A percentile compares a stretch with the other conserved stretches of the same genome.
These are phyloP conservation scores for Lactifluus echinatus DNA, from an alignment of 768 basidiomycete genomes.

Conservation along the genomic window DNA sequence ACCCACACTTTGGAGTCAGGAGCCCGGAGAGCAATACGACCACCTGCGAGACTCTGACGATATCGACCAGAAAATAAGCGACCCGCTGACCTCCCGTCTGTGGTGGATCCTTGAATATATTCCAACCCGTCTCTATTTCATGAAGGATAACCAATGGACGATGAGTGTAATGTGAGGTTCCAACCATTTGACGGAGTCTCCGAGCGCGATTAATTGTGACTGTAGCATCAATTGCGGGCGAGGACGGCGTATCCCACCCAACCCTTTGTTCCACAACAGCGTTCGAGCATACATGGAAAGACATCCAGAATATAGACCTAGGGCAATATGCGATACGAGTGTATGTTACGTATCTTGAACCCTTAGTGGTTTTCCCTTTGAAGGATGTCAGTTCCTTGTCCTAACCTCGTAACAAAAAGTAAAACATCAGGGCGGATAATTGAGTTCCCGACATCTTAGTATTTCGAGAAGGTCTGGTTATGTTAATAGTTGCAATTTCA, in stretches of 20 bases:
- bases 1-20: too few species aligned
- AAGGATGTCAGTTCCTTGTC: too few species aligned
- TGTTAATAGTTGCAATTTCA: too few species aligned
- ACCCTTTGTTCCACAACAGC: conserved; percentile 53
- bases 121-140: conserved; percentile 45
- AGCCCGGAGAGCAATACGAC: too few species aligned
- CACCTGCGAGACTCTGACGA: too few species aligned
- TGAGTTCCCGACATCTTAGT: too few species aligned
- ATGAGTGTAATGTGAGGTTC: conserved; percentile 42
- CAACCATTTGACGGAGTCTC: not conserved
- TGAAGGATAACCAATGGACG: conserved; percentile 53
- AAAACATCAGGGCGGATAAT: too few species aligned
- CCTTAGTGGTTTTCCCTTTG: too few species aligned
- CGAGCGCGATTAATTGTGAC: not conserved
- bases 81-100: conserved; percentile 35
- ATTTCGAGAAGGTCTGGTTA: too few species aligned
- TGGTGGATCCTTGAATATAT: conserved; percentile 76
- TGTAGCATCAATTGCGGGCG: conserved; percentile 46
- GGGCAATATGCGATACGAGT: conserved; percentile 41
- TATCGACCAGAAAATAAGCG: conserved; percentile 43
- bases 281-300: conserved; percentile 51
- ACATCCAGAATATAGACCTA: conserved; percentile 49
- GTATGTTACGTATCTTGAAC: conserved; percentile 41
- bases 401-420: too few species aligned
- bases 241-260: conserved; percentile 41